Evolutionary conservation across 768 basidiomycete genomes (phyloP), one percentile per base, ranked within the genome.

Genomic region (Coprinellus micaceus): DNA sequence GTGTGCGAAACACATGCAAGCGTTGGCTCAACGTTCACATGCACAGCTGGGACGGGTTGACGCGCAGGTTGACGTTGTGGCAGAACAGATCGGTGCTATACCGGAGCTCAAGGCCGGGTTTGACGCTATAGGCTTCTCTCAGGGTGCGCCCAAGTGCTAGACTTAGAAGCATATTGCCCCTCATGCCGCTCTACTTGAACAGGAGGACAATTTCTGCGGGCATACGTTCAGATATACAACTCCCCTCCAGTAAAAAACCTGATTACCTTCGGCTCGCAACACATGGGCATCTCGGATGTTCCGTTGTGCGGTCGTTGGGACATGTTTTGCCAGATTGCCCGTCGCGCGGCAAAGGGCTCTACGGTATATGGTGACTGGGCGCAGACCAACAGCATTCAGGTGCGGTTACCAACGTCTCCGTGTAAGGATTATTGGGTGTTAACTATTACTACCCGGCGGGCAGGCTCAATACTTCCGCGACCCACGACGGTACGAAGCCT

Each of bases 401-500:
- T 88, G 52, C 33, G 70, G 58, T 26, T 26, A 28, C 24, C 13
- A 25, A 28, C 52, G 11, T 10, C 50, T 2, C 9, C 46, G 36
- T 22, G 28, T 21, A 37, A 25, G 12, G 17, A 24, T 9, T 37
- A 37, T 37, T 37, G 36, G 9, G 36, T 17, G 26, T 2, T 22
- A 30, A 25, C 7, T 56, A 28, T 17, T 17, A 12, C 2, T 29
- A 56, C 15, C 45, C 36, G 21, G 52, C 12, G 36, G 25, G 29
- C 60, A 93, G 89, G 92, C 92, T 1, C 92, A 94, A 66, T 94
- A 94, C 65, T 94, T 77, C 71, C 85, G 92, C 22, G 91, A 94
- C 69, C 83, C 88, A 9, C 67, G 66, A 15, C 82, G 82, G 40
- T 69, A 89, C 28, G 73, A 74, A 4, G 64, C 69, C 1, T 94